Percentiles rank a stretch among this genome's conserved stretches.
Conservation (phyloP, 2,329 filamentous ascomycete genomes). For the Beauveria sp. region DNA sequence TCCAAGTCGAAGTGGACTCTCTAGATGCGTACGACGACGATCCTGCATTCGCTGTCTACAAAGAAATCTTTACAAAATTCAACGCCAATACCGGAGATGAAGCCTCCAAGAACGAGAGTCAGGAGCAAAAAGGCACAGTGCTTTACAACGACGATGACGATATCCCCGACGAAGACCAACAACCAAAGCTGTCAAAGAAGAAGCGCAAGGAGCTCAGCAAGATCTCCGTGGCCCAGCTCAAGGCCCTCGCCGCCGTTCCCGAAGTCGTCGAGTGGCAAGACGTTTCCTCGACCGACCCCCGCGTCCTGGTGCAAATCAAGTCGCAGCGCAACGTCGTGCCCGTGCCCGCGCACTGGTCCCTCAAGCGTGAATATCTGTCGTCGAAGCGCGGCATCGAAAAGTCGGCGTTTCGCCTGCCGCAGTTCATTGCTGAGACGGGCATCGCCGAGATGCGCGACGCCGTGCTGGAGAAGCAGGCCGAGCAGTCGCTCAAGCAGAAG, state of each 20-base stretch:
- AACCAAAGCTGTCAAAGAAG: slow-evolving; percentile 81
- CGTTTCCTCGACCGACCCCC: slow-evolving; percentile 80
- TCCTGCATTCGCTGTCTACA: slow-evolving; percentile 76
- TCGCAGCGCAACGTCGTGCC: slow-evolving; percentile 91
- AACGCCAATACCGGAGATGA: slow-evolving; percentile 33
- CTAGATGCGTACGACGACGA: slow-evolving; percentile 45
- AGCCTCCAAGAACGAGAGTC: slow-evolving; percentile 49
- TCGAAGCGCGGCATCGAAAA: slow-evolving; percentile 97
- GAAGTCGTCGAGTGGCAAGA: slow-evolving; percentile 98
- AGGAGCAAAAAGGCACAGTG: slow-evolving; percentile 55
- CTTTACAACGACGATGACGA: slow-evolving; percentile 70
- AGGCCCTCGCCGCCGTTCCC: slow-evolving; percentile 81
- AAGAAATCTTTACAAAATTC: slow-evolving; percentile 75
- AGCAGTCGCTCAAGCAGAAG: slow-evolving; percentile 87
- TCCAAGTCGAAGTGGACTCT: slow-evolving; percentile 18
- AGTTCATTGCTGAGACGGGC: slow-evolving; percentile 95
- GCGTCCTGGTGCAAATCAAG: slow-evolving; percentile 88
- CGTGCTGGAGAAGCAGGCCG: slow-evolving; percentile 88
- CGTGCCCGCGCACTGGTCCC: slow-evolving; percentile 86
- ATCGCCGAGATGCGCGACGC: slow-evolving; percentile 98
- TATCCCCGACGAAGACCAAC: slow-evolving; percentile 65
- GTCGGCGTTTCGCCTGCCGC: slow-evolving; percentile 81
- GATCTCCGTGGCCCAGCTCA: slow-evolving; percentile 89
- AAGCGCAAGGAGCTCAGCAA: slow-evolving; percentile 88
- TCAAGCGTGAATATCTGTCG: slow-evolving; percentile 94